Percentiles rank a stretch among this genome's conserved stretches.
These are phyloP conservation scores for Citrus sp. DNA, from an alignment of 345 rosid genomes.

Conservation along the genomic window DNA sequence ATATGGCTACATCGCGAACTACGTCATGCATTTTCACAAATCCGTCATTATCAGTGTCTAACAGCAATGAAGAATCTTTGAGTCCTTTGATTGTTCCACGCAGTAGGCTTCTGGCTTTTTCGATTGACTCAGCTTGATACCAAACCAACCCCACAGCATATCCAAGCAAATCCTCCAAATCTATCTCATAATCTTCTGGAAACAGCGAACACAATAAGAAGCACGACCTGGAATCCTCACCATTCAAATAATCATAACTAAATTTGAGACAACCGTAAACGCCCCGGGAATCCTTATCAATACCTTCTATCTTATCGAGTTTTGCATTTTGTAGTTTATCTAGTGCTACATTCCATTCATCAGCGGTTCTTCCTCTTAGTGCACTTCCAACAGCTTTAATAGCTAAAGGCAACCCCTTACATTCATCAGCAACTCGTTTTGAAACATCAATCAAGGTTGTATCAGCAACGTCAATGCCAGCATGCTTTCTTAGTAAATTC, in stretches of 20 bases:
- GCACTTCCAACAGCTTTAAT: background rate
- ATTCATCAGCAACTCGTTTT: background rate
- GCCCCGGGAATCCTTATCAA: background rate
- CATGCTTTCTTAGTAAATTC: background rate
- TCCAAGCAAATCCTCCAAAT: background rate
- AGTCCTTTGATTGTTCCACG: background rate
- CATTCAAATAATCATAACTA: background rate
- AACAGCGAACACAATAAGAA: slow-evolving; percentile 11
- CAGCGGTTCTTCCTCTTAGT: background rate
- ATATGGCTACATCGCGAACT: slow-evolving; percentile 4
- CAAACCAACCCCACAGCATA: background rate
- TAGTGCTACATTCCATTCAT: background rate
- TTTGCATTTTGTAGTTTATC: background rate
- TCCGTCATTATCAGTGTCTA: background rate
- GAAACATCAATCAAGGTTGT: rapidly evolving
- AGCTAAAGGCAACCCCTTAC: background rate
- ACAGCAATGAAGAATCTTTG: background rate
- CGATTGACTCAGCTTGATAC: background rate
- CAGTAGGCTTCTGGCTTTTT: background rate
- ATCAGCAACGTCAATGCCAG: too few species aligned
- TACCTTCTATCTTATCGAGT: background rate
- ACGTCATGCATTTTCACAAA: slow-evolving; percentile 13
- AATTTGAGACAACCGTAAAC: background rate
- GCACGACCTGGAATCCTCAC: background rate
- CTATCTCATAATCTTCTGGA: background rate